Base-by-base conservation (phyloP, 1,139 yeast species). In the Suhomyces anneliseae region DNA sequence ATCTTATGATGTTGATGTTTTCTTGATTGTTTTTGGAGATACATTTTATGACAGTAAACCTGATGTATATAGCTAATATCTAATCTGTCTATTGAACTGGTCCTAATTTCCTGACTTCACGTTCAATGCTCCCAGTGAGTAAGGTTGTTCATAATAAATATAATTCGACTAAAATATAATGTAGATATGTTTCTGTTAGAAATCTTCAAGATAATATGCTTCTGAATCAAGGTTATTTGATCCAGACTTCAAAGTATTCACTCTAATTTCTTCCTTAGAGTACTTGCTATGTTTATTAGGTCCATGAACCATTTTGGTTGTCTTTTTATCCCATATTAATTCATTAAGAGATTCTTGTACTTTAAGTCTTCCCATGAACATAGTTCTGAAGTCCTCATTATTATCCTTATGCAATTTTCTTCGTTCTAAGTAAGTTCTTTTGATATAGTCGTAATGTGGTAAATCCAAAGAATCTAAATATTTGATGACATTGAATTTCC, bases 401-500 rank as follows among this genome's bases (percentile, higher is more conserved):
- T 35, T 10, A 1, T 39, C 34, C 15, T 33, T 24, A 7, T 46
- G 45, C 24, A 32, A 36, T 7, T 34, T 33, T 35, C 53, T 42
- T 19, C 35, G 27, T 15, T 38, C 12, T 7, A 50, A 38, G 38
- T 51, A 50, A 5, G 35, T 35, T 14, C 39, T 44, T 27, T 39
- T 33, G 26, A 37, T 14, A 12, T 39, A 32, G 27, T 27, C 27
- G 15, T 44, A 34, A 10, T 8, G 35, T 8, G 27, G 35, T 7
- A 11, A 9, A 6, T 10, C 8, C n/a, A 46, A 24, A 10, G 47
- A 42, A 8, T 51, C 44, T 34, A 61, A 42, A 39, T 61, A 61
- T 27, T 54, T 45, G 2, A 46, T 45, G 5, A 59, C 64, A 46
- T 61, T 54, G 39, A 62, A 61, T 9, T 38, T 38, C 8, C 39